phyloP scores from a whole-genome alignment of 108 stramenopile species.

The Craspedostauros australis region DNA sequence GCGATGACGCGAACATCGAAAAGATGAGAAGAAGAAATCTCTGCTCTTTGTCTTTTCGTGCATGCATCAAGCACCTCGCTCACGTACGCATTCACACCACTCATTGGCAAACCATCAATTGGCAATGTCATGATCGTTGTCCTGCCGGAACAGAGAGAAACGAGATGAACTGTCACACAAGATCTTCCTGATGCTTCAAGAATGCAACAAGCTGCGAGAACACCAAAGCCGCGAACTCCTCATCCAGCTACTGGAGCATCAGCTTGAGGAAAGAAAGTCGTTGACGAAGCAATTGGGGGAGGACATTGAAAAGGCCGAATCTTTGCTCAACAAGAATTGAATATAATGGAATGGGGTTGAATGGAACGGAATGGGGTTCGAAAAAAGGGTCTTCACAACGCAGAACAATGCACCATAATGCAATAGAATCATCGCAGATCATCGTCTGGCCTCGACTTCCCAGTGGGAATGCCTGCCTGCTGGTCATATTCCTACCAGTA shows the following conservation, averaged over 20 bases:
- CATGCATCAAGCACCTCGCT: not conserved
- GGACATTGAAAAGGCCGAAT: slow-evolving; percentile 36
- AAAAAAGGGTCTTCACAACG: not conserved
- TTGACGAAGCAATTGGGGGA: slow-evolving; percentile 40
- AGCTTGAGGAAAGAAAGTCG: slow-evolving; percentile 43
- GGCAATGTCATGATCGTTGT: no score
- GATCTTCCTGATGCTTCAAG: slow-evolving; percentile 79
- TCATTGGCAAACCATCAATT: not conserved
- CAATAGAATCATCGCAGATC: no score
- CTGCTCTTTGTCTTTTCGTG: not conserved
- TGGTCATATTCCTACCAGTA: no score
- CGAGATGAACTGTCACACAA: slow-evolving; percentile 81
- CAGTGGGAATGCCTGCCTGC: no score
- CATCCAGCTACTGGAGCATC: slow-evolving; percentile 66
- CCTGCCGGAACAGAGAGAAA: slow-evolving; percentile 30
- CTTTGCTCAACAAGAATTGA: not conserved
- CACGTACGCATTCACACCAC: not conserved
- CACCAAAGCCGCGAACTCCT: slow-evolving; percentile 80
- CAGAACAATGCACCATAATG: no score
- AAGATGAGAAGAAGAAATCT: not conserved
- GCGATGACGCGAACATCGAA: not conserved
- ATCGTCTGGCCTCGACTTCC: no score
- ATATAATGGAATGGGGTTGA: not conserved
- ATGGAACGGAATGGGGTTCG: not conserved
- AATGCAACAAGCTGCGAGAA: slow-evolving; percentile 87